Base-by-base conservation (phyloP, 148 eudicot genomes). In the Amaranthus palmeri region DNA sequence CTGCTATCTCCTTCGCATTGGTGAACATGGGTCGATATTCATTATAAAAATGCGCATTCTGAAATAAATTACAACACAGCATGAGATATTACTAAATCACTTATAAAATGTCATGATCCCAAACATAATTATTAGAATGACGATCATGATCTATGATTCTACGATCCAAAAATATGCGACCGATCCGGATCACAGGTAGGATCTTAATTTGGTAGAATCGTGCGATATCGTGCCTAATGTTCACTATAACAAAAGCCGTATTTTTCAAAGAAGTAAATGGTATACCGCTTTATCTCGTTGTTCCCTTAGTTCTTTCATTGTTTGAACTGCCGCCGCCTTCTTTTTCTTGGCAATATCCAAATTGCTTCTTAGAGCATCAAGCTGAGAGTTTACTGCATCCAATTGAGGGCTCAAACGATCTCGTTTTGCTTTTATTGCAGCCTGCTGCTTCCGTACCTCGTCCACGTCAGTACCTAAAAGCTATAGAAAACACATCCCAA, bases 361-460 rank as follows among this genome's bases (percentile, higher is more conserved):
- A 77, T 90, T 89, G 2, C 59, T 76, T 60, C 83, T 72, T 45
- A 93, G 73, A 58, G 77, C 69, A 0, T 18, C 18, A 18, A 88
- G 79, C 54, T 86, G 85, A 36, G 71, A 76, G 10, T 84, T 79
- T 53, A 87, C 42, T 45, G 69, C 82, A 40, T 59, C 63, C 70
- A 81, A 68, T 80, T 85, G 80, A 12, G 74, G 84, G 59, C 76
- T 76, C 55, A 87, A 88, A 69, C 76, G 72, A 55, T 80, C 83
- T 67, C 75, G 55, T 83, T 84, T 86, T 15, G 78, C 77, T 72
- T 73, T 72, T 47, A 87, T 73, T 0, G 72, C 83, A 70, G 80
- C 84, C 69, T 82, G 83, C 47, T 88, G 92, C 82, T 90, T 90
- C 75, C 82, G 78, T 48, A 88, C 92, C 74, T 89, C 95, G 65